Base-by-base conservation (phyloP, 192 early-diverging fungal species). In the Entomortierella beljakovae region DNA sequence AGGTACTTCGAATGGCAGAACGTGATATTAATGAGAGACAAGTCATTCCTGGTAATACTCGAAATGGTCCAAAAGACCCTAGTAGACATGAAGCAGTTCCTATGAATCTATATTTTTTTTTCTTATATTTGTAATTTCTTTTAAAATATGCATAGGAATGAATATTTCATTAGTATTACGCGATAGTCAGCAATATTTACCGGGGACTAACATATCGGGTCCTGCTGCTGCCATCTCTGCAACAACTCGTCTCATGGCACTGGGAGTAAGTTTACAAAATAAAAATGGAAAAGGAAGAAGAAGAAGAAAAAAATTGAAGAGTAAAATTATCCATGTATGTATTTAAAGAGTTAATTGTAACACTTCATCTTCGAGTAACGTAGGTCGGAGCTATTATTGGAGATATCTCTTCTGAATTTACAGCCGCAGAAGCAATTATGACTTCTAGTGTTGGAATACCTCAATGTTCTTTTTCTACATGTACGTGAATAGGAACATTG, bases 381-480 rank as follows among this genome's bases (percentile, higher is more conserved):
- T 65, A 73, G 71, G 63, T 76, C 3, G 73, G 59, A 2, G 60
- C 37, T 13, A 59, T 62, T 1, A 68, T 76, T n/a, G 73, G 73
- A 2, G 73, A 76, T 22, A 10, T 76, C n/a, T 13, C 60, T 7
- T 68, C 73, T 16, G 73, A 76, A 6, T 64, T 76, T 20, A 76
- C 73, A 11, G 22, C 42, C 1, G 58, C 65, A 16, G 73, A 76
- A 43, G 65, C 73, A 15, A 54, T 76, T 34, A 68, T 76, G 60
- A 76, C 73, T 0, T 76, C 73, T 5, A 76, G 73, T 58, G 50
- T 76, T n/a, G 73, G 73, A 18, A 40, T 76, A 13, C 73, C 73
- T 33, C 73, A 76, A 46, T 76, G 73, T 40, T 62, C 73, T 18
- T 76, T 76, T 42, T 53, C 65, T 3, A 54, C 73, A n/a, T 76